A percentile compares a stretch with the other conserved stretches of the same genome.
Conservation (phyloP, 2,329 filamentous ascomycete species). For the Sclerotinia nivalis region DNA sequence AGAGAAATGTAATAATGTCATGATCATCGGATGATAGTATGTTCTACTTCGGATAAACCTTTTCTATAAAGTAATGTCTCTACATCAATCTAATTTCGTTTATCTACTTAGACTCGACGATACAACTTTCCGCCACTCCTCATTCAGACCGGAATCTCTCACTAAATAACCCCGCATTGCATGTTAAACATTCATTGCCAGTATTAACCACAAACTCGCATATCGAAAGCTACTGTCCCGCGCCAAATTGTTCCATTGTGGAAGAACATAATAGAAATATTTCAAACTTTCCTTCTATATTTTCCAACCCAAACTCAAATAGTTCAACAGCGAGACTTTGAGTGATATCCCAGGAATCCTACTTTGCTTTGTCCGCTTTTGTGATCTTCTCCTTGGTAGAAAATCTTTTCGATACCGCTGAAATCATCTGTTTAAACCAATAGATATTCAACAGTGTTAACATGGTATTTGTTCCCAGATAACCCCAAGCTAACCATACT, state of each 20-base stretch:
- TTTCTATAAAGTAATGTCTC: no score
- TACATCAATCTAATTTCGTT: no score
- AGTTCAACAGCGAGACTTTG: neutral
- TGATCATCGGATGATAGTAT: neutral
- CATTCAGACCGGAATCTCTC: no score
- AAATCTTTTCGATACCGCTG: slow-evolving; percentile 34
- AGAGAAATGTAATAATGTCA: neutral
- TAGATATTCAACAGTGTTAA: slow-evolving; percentile 77
- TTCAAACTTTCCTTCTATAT: neutral
- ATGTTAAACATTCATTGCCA: no score
- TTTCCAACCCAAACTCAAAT: neutral
- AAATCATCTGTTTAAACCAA: slow-evolving; percentile 80
- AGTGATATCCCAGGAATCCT: neutral
- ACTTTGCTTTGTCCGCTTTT: neutral
- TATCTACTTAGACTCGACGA: no score
- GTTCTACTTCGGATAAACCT: no score
- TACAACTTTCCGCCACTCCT: no score
- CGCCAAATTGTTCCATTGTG: neutral
- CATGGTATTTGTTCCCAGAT: slow-evolving; percentile 68
- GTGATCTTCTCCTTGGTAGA: neutral
- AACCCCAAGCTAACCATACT: slow-evolving; percentile 70
- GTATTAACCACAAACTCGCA: no score
- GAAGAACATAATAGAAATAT: neutral
- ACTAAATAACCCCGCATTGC: no score
- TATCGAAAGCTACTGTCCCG: no score